Evolutionary conservation across 345 rosid genomes (phyloP), one percentile per base, ranked within the genome.

Genomic region (Ceriops zippeliana): DNA sequence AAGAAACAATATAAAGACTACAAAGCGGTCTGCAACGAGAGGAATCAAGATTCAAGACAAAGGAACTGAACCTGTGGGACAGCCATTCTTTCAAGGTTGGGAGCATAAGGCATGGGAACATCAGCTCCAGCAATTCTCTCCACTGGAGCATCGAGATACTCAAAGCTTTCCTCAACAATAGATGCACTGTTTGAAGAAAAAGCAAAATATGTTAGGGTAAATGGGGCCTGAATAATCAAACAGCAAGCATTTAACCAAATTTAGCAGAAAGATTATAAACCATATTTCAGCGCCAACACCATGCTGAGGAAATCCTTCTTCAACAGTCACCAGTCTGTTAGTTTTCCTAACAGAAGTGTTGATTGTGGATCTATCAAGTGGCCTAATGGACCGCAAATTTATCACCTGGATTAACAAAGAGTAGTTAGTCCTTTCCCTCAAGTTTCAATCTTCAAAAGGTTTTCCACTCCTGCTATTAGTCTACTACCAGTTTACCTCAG

Each of bases 231-330:
- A 54, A 16, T 63, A 69, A 59, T 31, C 42, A 20, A 59, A n/a
- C 24, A 46, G 16, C 20, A 58, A 56, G 56, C 16, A 10, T 47
- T 27, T 24, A 61, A 71, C 30, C 49, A 13, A 42, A 59, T 32
- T 11, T 22, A 34, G 66, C 16, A 46, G 70, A 37, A 46, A 71
- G 65, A 76, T 54, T 31, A 56, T 30, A 46, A 64, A 86, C 96
- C 96, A 89, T 82, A 91, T 95, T 76, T 91, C 99, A 53, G 99
- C 96, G 17, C 99, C 93, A 61, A 95, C 86, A 61, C 96, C 98
- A 70, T 91, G 90, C 74, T 93, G 96, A 63, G 97, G 98, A 77
- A 89, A 89, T 58, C 93, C 97, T 86, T 91, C 97, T 78, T 95
- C 99, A 11, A 95, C 89, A 37, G 99, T 91, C 27, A 95, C 93